Evolutionary conservation across 148 eudicot species (phyloP).

Genomic region (Chenopodium quinoa): DNA sequence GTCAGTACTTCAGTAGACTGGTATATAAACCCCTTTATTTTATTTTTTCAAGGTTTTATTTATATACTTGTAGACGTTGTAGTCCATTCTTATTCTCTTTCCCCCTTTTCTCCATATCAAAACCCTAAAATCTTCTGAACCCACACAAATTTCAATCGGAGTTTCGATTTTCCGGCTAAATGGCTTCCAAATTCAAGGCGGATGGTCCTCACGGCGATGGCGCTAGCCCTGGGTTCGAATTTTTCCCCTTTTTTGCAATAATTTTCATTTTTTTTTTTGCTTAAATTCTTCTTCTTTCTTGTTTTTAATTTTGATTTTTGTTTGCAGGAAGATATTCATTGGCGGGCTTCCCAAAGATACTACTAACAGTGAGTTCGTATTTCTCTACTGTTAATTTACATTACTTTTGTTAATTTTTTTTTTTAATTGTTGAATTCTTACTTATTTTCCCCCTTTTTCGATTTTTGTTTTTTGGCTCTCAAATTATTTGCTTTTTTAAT

Average conservation of each 20-base stretch:
- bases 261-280: no score
- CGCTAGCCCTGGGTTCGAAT: conserved; percentile 63
- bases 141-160: not conserved
- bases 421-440: not conserved
- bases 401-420: not conserved
- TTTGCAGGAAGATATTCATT: conserved; percentile 59
- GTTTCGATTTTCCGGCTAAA: conserved; percentile 6
- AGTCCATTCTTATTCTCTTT: not conserved
- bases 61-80: no score
- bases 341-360: conserved; percentile 74
- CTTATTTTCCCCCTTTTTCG: not conserved
- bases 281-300: not conserved
- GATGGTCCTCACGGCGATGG: conserved; percentile 48
- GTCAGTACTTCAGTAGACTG: no score
- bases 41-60: no score
- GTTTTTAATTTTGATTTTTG: not conserved
- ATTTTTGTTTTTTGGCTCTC: no score
- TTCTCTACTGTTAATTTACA: not conserved
- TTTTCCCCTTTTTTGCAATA: not conserved
- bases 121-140: not conserved
- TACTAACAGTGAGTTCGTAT: conserved; percentile 37
- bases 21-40: no score
- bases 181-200: conserved; percentile 41
- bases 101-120: not conserved
- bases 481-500: no score